phyloP scores from a whole-genome alignment of 2,329 filamentous ascomycete genomes.

The Microdochium trichocladiopsis region DNA sequence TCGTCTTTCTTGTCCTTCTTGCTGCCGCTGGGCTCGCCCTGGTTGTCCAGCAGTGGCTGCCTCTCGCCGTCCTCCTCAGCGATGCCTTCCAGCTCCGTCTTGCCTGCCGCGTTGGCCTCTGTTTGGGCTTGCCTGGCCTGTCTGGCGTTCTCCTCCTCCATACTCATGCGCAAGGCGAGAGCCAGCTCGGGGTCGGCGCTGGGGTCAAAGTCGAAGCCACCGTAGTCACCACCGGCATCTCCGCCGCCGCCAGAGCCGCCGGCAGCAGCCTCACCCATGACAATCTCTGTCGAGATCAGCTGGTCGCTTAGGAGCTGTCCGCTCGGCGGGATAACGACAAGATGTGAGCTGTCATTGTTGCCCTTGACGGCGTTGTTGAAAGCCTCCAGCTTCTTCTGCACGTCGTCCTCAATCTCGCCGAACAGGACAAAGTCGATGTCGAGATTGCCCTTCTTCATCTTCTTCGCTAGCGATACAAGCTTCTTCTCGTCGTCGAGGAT shows the following conservation, averaged over 20 bases:
- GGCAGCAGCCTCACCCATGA: slow-evolving; percentile 70
- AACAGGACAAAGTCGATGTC: slow-evolving; percentile 93
- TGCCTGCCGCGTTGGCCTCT: slow-evolving; percentile 65
- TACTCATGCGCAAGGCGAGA: slow-evolving; percentile 90
- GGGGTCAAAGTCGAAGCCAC: slow-evolving; percentile 83
- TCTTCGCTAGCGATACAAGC: slow-evolving; percentile 83
- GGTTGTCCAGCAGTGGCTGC: slow-evolving; percentile 55
- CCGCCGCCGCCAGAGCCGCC: slow-evolving; percentile 46
- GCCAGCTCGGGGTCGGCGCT: slow-evolving; percentile 89
- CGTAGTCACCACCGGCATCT: slow-evolving; percentile 59
- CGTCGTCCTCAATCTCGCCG: slow-evolving; percentile 84
- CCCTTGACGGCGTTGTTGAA: slow-evolving; percentile 94
- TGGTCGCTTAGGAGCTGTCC: slow-evolving; percentile 89
- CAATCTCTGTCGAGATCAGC: slow-evolving; percentile 80
- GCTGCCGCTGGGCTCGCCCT: slow-evolving; percentile 58
- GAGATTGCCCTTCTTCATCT: slow-evolving; percentile 98
- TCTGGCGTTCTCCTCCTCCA: slow-evolving; percentile 94
- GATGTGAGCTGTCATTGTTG: slow-evolving; percentile 79
- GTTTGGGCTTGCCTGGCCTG: slow-evolving; percentile 79
- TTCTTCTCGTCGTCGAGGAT: slow-evolving; percentile 85
- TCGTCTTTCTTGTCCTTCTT: slow-evolving; percentile 47
- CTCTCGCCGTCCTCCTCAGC: slow-evolving; percentile 66
- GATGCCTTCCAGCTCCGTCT: slow-evolving; percentile 73
- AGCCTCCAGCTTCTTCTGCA: slow-evolving; percentile 82
- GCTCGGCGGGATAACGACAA: slow-evolving; percentile 85